Conservation (phyloP, 352 stramenopile species). For the Phytophthora megakarya region DNA sequence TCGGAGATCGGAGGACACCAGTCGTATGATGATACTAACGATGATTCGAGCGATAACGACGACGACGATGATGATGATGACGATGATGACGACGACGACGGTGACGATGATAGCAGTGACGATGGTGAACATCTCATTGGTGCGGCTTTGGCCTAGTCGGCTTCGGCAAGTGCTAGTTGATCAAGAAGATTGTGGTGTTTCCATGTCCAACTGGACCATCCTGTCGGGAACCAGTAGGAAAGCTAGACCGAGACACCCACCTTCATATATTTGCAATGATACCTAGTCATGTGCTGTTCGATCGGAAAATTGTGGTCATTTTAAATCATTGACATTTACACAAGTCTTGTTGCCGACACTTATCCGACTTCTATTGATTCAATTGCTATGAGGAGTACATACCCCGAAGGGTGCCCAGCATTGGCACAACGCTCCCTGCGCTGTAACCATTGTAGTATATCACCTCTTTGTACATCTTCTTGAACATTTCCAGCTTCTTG, state of each 20-base stretch:
- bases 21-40: constrained; percentile 55
- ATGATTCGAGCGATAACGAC: constrained; percentile 53
- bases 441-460: constrained; percentile 73
- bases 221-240: constrained; percentile 10
- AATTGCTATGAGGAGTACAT: constrained; percentile 42
- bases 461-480: constrained; percentile 87
- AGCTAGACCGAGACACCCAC: constrained; percentile 8
- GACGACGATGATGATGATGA: constrained; percentile 55
- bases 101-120: constrained; percentile 39
- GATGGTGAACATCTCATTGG: constrained; percentile 44
- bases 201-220: neutral
- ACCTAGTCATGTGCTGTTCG: constrained; percentile 18
- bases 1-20: constrained; percentile 40
- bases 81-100: constrained; percentile 41
- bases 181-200: constrained; percentile 6
- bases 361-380: neutral
- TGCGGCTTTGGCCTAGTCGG: constrained; percentile 32
- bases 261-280: constrained; percentile 29
- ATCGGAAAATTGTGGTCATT: too few species aligned
- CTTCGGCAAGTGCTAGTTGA: constrained; percentile 2
- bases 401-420: constrained; percentile 57
- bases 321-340: constrained; percentile 8
- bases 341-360: too few species aligned
- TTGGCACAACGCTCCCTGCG: constrained; percentile 46
- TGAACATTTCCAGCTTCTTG: constrained; percentile 74